Evolutionary conservation across 2,329 filamentous ascomycete genomes (phyloP).

Genomic region (Penicillium hordei): DNA sequence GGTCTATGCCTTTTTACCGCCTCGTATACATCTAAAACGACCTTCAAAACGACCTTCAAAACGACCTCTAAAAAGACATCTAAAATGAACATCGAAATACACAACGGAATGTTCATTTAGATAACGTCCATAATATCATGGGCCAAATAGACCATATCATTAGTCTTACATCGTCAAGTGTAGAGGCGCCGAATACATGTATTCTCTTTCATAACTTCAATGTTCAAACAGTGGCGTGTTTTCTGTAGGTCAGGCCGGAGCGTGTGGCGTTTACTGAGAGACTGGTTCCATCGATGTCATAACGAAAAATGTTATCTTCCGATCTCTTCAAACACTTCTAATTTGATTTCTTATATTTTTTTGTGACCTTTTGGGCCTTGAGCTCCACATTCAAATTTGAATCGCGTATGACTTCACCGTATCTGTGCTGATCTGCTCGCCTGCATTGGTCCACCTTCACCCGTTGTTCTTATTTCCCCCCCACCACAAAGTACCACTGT

Average conservation of each 20-base stretch:
- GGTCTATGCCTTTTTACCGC: neutral
- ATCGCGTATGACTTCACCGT: conserved; percentile 11
- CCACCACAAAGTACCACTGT: conserved; percentile 21
- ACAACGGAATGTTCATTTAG: neutral
- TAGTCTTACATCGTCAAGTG: neutral
- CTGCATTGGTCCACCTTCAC: conserved; percentile 23
- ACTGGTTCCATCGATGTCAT: conserved; percentile 28
- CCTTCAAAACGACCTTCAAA: neutral
- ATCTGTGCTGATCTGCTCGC: conserved; percentile 11
- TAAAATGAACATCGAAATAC: neutral
- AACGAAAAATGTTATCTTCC: conserved; percentile 16
- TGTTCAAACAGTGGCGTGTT: neutral
- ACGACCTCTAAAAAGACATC: neutral
- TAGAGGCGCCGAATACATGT: neutral
- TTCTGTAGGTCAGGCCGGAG: conserved; percentile 11
- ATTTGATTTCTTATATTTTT: neutral
- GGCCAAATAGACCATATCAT: no score
- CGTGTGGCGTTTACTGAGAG: conserved; percentile 23
- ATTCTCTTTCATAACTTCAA: neutral
- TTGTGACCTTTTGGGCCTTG: conserved; percentile 1
- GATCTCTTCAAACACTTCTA: neutral
- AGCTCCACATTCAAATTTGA: conserved; percentile 2
- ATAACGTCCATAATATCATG: neutral
- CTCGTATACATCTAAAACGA: neutral
- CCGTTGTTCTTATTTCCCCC: conserved; percentile 14